These are phyloP conservation scores for Whalleya microplaca DNA, from an alignment of 2,329 filamentous ascomycete species.

Conservation along the genomic window DNA sequence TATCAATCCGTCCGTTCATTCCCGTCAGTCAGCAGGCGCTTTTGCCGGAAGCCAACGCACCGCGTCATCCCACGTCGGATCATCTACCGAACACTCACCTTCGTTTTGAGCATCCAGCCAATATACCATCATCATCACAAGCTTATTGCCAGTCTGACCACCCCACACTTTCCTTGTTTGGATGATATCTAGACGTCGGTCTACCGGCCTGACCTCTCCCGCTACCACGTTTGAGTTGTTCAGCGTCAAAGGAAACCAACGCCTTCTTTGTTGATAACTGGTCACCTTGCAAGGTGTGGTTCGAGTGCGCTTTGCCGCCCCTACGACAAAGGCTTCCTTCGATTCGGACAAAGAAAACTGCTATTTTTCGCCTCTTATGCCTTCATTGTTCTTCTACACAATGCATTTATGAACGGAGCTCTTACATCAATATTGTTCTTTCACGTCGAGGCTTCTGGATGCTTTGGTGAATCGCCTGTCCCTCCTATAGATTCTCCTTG, in stretches of 20 bases:
- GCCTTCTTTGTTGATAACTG: conserved; percentile 12
- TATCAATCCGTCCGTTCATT: conserved; percentile 4
- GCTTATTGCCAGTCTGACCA: conserved; percentile 11
- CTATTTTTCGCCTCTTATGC: background rate
- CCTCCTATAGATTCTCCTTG: conserved; percentile 33
- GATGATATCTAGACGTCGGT: conserved; percentile 18
- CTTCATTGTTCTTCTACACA: conserved; percentile 31
- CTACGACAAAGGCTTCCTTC: conserved; percentile 16
- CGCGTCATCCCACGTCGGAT: conserved; percentile 6
- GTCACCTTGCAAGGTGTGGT: background rate
- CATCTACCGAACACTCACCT: conserved; percentile 19
- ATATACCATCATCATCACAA: conserved; percentile 13
- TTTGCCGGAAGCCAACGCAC: conserved; percentile 17
- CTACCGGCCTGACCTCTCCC: conserved; percentile 14
- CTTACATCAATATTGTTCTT: conserved; percentile 27
- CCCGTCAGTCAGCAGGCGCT: conserved; percentile 4
- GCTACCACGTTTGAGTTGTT: conserved; percentile 5
- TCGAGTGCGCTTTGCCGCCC: conserved; percentile 5
- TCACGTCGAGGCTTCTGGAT: conserved; percentile 29
- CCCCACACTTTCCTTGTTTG: conserved; percentile 23
- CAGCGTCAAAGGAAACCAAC: conserved; percentile 15
- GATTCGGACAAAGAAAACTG: conserved; percentile 24
- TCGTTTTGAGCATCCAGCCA: conserved; percentile 11
- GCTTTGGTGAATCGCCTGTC: conserved; percentile 15
- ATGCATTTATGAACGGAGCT: conserved; percentile 33